Evolutionary conservation across 805 yeast genomes (phyloP), one percentile per base, ranked within the genome.

Genomic region (Kodamaea hsintzibuensis): DNA sequence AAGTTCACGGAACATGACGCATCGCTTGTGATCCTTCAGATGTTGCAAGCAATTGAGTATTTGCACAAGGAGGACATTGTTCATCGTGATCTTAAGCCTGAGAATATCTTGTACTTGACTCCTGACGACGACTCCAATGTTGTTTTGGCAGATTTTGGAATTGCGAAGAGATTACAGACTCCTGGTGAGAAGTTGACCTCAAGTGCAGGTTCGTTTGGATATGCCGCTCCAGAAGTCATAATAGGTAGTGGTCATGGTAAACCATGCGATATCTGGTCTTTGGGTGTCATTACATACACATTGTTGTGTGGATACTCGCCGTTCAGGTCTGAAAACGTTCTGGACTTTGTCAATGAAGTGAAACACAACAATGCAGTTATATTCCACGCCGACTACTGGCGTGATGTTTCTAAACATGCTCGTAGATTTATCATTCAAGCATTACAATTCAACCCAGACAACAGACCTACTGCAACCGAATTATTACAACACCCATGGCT

Each of bases 151-250:
- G 99, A 93, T 72, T 93, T 93, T 70, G 99, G 99, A 49, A 95
- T 93, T 57, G 97, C 98, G 35, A 90, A 90, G 68, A 80, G 82
- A 61, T 73, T 93, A 58, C 76, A 78, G 55, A 69, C 77, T 10
- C 79, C 83, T 2, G 81, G 83, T 60, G 90, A 88, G 53, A 73
- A 82, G 55, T 75, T 90, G 55, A 83, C 79, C 33, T 76, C 86
- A 18, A 85, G 89, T 42, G 96, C 97, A 0, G 98, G 98, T 1
- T 89, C 97, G 0, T 85, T 90, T 70, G 98, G 99, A 1, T 93
- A 93, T 68, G 97, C 96, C 35, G 98, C 98, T 0, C 99, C 99
- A 0, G 99, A 93, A 66, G 91, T 93, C 7, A 79, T 93, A 39
- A 72, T 84, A 42, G 85, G 88, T 13, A 76, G 78, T 40, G 98